Conservation (phyloP, 352 stramenopile species). For the Pythium dissimile region DNA sequence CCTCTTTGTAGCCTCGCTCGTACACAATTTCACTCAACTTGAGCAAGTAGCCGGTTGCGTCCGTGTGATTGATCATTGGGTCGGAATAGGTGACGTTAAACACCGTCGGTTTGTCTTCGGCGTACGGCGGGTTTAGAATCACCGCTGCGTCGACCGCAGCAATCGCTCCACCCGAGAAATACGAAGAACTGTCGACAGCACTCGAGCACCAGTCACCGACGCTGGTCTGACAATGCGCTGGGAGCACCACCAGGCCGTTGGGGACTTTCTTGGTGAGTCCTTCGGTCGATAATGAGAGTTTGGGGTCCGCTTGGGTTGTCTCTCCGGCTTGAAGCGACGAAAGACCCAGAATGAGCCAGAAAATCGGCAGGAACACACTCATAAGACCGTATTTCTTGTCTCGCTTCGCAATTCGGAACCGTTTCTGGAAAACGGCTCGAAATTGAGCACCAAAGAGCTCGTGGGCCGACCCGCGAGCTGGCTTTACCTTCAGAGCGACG, state of each 20-base stretch:
- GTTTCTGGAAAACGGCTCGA: slow-evolving; percentile 49
- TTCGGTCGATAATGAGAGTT: slow-evolving; percentile 26
- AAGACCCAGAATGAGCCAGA: slow-evolving; percentile 54
- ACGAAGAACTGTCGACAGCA: neutral
- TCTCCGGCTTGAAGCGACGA: slow-evolving; percentile 36
- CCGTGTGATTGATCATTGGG: slow-evolving; percentile 23
- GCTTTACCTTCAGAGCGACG: neutral
- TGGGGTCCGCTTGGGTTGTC: slow-evolving; percentile 39
- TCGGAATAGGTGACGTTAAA: slow-evolving; percentile 25
- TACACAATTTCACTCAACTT: slow-evolving; percentile 30
- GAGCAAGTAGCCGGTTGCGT: slow-evolving; percentile 23
- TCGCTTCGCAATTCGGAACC: slow-evolving; percentile 52
- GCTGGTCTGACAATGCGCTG: slow-evolving; percentile 10
- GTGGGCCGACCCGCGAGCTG: neutral
- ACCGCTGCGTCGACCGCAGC: neutral
- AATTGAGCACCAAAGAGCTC: slow-evolving; percentile 29
- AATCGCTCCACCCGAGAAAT: slow-evolving; percentile 1
- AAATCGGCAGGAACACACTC: slow-evolving; percentile 47
- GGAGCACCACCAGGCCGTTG: slow-evolving; percentile 2
- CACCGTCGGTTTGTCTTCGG: slow-evolving; percentile 17
- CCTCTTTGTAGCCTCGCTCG: slow-evolving; percentile 19
- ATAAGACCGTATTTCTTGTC: slow-evolving; percentile 63
- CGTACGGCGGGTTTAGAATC: slow-evolving; percentile 21
- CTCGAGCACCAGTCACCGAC: slow-evolving; percentile 14
- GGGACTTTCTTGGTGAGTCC: neutral